Evolutionary conservation across 2,329 filamentous ascomycete genomes (phyloP).

Genomic region (Verticillium nubilum): DNA sequence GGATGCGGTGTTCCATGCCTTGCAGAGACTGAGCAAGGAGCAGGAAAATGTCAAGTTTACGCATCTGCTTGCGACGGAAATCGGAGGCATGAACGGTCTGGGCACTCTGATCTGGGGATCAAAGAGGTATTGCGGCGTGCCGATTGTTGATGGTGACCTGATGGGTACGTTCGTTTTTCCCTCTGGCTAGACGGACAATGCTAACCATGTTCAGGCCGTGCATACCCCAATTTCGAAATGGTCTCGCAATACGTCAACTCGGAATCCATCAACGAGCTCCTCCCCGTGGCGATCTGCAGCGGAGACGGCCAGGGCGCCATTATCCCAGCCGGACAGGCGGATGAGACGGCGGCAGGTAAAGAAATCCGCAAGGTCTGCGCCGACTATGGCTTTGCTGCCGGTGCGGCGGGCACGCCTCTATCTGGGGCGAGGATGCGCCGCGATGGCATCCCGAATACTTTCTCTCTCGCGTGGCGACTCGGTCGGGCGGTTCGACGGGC

Average conservation of each 20-base stretch:
- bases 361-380: constrained; percentile 18
- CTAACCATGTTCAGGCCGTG: constrained; percentile 13
- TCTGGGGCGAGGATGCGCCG: constrained; percentile 23
- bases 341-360: constrained; percentile 14
- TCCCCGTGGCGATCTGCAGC: constrained; percentile 17
- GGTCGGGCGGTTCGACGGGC: constrained; percentile 42
- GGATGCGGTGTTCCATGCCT: constrained; percentile 10
- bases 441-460: constrained; percentile 27
- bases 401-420: constrained; percentile 24
- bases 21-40: constrained; percentile 3
- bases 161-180: constrained; percentile 21
- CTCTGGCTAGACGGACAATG: not conserved
- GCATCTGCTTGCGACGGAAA: constrained; percentile 23
- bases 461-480: constrained; percentile 37
- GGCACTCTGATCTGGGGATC: constrained; percentile 30
- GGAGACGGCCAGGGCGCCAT: constrained; percentile 16
- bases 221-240: constrained; percentile 19
- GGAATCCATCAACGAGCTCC: constrained; percentile 18
- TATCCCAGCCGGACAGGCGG: constrained; percentile 14
- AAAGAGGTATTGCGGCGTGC: constrained; percentile 27
- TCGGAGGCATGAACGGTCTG: constrained; percentile 49
- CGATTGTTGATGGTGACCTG: constrained; percentile 29
- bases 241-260: constrained; percentile 22
- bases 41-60: not conserved
- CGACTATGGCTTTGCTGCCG: constrained; percentile 27